Base-by-base conservation (phyloP, 1,284 basidiomycete genomes). In the Trametes pubescens region DNA sequence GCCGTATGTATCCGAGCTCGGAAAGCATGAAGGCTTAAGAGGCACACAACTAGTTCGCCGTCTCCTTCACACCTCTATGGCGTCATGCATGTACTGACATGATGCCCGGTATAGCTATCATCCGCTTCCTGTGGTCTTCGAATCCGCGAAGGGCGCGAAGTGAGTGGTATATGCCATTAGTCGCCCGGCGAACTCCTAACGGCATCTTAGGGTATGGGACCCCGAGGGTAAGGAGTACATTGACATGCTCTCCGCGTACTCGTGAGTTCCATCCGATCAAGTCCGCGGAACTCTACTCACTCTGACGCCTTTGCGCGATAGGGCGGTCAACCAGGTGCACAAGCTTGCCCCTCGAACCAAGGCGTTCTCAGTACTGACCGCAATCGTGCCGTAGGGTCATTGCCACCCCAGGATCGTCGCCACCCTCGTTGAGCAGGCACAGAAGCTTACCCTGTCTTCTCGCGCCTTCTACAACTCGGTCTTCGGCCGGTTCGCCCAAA, bases 221-320 rank as follows among this genome's bases (percentile, higher is more conserved):
- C 95, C 94, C 14, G 96, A 98, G 82, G 95, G 95, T 67, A 89
- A 86, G 57, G 93, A 95, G 75, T 96, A 95, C 78, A 94, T 96
- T 66, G 94, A 96, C 75, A 98, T 99, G 94, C 85, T 99, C 40
- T 94, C 95, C 52, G 97, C 98, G 22, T 99, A 99, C 81, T 96
- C 93, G 89, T 96, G 79, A 81, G 94, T 85, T 22, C 34, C 51
- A 8, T 69, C 62, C 64, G 67, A 46, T 60, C 44, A 53, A 29
- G 8, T 55, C 58, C 47, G 32, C 22, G 48, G 54, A 46, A 51
- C 54, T 60, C 29, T 43, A 43, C 11, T 37, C 18, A 8, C 29
- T 34, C 54, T 56, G 37, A 57, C 57, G 32, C 48, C 62, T 48
- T 47, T 44, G 5, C 51, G 22, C 43, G 2, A 43, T 67, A 95